These are phyloP conservation scores for Collybia mongolica DNA, from an alignment of 768 basidiomycete genomes.

Conservation along the genomic window DNA sequence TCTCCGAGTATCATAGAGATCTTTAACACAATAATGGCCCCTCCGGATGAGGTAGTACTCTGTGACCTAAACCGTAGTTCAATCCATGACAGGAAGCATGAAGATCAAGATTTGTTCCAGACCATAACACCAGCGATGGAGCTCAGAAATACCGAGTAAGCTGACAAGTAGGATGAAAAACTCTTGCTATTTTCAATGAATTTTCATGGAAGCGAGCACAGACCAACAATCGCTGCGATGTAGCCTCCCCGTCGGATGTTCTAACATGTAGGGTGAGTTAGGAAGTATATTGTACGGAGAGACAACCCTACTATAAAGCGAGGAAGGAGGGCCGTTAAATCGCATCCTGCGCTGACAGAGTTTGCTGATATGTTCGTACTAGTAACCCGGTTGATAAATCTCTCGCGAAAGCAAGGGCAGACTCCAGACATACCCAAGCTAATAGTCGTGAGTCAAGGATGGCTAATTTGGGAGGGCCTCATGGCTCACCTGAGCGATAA, in stretches of 20 bases:
- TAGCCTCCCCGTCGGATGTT: constrained; percentile 87
- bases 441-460: constrained; percentile 4
- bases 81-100: background rate
- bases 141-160: constrained; percentile 79
- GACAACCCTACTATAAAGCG: constrained; percentile 61
- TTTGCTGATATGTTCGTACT: constrained; percentile 84
- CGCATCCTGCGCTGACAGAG: constrained; percentile 80
- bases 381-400: background rate
- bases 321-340: constrained; percentile 76
- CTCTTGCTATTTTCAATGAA: constrained; percentile 69
- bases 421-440: background rate
- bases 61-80: constrained; percentile 45
- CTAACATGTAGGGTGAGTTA: constrained; percentile 24
- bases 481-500: constrained; percentile 62
- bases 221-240: constrained; percentile 73
- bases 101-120: constrained; percentile 10
- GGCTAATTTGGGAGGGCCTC: no score
- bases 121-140: constrained; percentile 85
- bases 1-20: constrained; percentile 59
- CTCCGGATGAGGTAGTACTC: constrained; percentile 77
- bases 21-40: constrained; percentile 68
- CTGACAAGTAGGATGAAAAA: constrained; percentile 80
- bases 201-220: constrained; percentile 79
- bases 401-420: background rate
- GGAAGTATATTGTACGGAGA: constrained; percentile 1